Evolutionary conservation across 768 basidiomycete species (phyloP), one percentile per base, ranked within the genome.

Genomic region (Phaeotremella skinneri): DNA sequence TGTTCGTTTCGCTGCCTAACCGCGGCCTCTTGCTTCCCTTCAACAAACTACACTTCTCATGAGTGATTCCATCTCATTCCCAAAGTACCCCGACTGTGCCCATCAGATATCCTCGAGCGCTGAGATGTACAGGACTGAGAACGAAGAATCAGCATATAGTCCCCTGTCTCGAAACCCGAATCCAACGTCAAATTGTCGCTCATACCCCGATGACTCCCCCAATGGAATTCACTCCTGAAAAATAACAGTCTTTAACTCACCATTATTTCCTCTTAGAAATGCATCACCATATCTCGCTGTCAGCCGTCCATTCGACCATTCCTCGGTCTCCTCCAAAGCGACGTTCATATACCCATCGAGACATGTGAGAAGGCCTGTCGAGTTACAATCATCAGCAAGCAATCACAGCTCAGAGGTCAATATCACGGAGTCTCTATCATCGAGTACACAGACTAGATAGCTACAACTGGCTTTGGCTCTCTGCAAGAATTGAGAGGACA

Each of bases 331-430:
- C 78, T 99, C 96, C 32, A 98, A 79, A 14, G 91, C 96, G 50
- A 98, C 94, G 79, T 98, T 98, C 96, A 99, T 98, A 78, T 96
- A 98, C 0, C 93, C 93, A 78, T 98, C 96, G 23, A 98, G 82
- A 72, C 96, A 98, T 2, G 91, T 93, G 14, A 99, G 79, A 2
- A 92, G 82, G 20, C 94, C 94, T 98, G 59, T 4, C 11, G 32
- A 39, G 11, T 39, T 39, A 9, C 9, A 9, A n/a, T 39, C 37
- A 39, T 9, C n/a, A n/a, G n/a, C n/a, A n/a, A n/a, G n/a, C n/a
- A n/a, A n/a, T n/a, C n/a, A n/a, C n/a, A n/a, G n/a, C 37, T 47
- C 25, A 39, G 27, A 49, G 37, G 17, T 56, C 20, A 52, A n/a
- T 23, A 4, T 43, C 37, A n/a, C n/a, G n/a, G n/a, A n/a, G n/a